Evolutionary conservation across 805 yeast species (phyloP), one percentile per base, ranked within the genome.

Genomic region (Schizosaccharomyces octosporus): DNA sequence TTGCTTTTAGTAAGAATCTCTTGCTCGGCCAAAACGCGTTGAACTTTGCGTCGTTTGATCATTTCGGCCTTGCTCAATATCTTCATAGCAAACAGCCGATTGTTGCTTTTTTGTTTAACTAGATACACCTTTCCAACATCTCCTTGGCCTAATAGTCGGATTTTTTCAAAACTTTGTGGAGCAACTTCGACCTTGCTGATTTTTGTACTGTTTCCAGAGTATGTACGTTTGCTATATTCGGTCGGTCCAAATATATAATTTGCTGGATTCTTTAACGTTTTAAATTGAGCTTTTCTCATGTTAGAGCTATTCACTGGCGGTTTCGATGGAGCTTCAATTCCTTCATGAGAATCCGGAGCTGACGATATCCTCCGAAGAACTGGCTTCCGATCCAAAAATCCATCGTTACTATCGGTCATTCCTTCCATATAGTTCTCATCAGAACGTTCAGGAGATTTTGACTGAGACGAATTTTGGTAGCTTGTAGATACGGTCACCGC

Each of bases 71-170:
- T 93, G 70, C 80, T 81, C 62, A 90, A 75, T 2, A 93, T 87
- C 69, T 93, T 93, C 90, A 93, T 84, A 4, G 99, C 99, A 69
- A 82, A 93, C 42, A 88, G 72, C 65, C 82, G 80, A 65, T 82
- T 81, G 2, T 89, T 77, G 45, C 76, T 73, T 69, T 85, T 87
- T 67, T 94, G 96, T 64, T 84, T 79, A 4, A 93, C 99, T 32
- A 93, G 74, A 67, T 86, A 93, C 24, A 93, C 99, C 70, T 87
- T 89, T 2, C 99, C 99, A 45, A 93, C 97, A 68, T 94, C 98
- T 63, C 99, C 99, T 69, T 87, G 87, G 3, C 99, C 99, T 59
- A 93, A 73, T 17, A 93, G 74, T 66, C 86, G 81, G 61, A 93
- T 80, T 69, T 87, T 90, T 66, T 89, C 96, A 70, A 93, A 93